Evolutionary conservation across 1,284 basidiomycete genomes (phyloP), one percentile per base, ranked within the genome.

Genomic region (Malassezia yamatoensis): DNA sequence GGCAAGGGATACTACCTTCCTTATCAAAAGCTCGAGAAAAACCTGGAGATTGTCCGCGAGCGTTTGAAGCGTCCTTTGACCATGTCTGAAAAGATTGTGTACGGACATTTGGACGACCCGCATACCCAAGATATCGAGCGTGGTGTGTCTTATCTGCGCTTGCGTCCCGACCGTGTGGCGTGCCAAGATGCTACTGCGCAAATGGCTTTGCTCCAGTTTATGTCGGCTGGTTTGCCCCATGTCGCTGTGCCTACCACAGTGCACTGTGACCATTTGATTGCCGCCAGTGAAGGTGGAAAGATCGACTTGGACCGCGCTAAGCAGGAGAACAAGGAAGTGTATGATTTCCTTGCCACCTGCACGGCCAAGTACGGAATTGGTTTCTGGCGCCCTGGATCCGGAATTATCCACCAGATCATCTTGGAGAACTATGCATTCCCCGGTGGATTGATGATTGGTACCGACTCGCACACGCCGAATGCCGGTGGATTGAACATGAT

Each of bases 181-280:
- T 98, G 93, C 81, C 94, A 98, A 81, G 94, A 98, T 83, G 94
- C 94, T 41, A 96, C 90, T 46, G 94, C 94, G 47, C 94, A 99
- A 86, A 99, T 99, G 94, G 94, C 94, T 38, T 86, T 94, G 56
- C 78, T 99, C 58, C 94, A 99, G 78, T 99, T 98, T 78, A 96
- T 96, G 88, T 96, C 93, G 56, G 93, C 91, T 53, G 90, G 89
- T 45, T 83, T 96, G 50, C 78, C 83, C 38, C 81, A 81, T 61
- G 88, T 86, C 66, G 87, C 89, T 33, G 93, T 98, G 8, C 93
- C 94, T 81, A 87, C 79, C 81, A 96, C 76, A 61, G 81, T 83
- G 53, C 94, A 99, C 77, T 98, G 94, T 73, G 94, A 99, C 76
- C 94, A 99, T 78, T 83, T 98, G 77, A 96, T 99, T 75, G 90